Evolutionary conservation across 1,139 yeast genomes (phyloP).

Genomic region (Zygosaccharomyces pseudobailii): DNA sequence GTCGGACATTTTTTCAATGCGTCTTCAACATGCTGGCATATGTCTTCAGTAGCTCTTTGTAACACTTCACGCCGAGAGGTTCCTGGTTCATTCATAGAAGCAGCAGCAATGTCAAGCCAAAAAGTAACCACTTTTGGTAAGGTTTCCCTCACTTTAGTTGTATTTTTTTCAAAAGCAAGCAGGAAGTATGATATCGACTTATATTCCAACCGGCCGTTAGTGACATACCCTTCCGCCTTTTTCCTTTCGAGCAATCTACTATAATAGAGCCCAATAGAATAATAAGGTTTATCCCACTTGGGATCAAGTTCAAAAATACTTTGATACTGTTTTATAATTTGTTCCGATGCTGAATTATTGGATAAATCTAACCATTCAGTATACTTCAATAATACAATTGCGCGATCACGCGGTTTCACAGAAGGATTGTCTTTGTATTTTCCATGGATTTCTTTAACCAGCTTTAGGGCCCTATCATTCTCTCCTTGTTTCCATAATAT

Average conservation of each 20-base stretch:
- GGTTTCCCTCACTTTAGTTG: slow-evolving; percentile 72
- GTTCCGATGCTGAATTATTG: slow-evolving; percentile 74
- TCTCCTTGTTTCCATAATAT: slow-evolving; percentile 90
- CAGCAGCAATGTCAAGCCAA: slow-evolving; percentile 81
- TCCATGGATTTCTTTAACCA: slow-evolving; percentile 45
- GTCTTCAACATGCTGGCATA: slow-evolving; percentile 45
- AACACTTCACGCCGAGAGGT: slow-evolving; percentile 29
- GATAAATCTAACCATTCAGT: slow-evolving; percentile 89
- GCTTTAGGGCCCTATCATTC: slow-evolving; percentile 76
- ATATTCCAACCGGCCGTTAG: slow-evolving; percentile 61
- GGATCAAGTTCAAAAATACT: slow-evolving; percentile 54
- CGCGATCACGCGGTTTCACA: slow-evolving; percentile 33
- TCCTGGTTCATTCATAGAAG: slow-evolving; percentile 22
- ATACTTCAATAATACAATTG: slow-evolving; percentile 64
- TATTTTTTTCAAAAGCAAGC: slow-evolving; percentile 64
- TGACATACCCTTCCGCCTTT: slow-evolving; percentile 36
- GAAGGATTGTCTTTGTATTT: slow-evolving; percentile 21
- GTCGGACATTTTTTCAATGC: slow-evolving; percentile 48
- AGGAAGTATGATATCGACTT: slow-evolving; percentile 62
- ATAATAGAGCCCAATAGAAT: slow-evolving; percentile 73
- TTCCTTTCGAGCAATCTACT: slow-evolving; percentile 71
- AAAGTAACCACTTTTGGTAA: slow-evolving; percentile 83
- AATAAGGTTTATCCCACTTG: slow-evolving; percentile 75
- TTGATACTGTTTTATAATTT: slow-evolving; percentile 65
- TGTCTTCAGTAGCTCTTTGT: slow-evolving; percentile 24